Evolutionary conservation across 352 stramenopile species (phyloP).

Genomic region (Globisporangium perplexum): DNA sequence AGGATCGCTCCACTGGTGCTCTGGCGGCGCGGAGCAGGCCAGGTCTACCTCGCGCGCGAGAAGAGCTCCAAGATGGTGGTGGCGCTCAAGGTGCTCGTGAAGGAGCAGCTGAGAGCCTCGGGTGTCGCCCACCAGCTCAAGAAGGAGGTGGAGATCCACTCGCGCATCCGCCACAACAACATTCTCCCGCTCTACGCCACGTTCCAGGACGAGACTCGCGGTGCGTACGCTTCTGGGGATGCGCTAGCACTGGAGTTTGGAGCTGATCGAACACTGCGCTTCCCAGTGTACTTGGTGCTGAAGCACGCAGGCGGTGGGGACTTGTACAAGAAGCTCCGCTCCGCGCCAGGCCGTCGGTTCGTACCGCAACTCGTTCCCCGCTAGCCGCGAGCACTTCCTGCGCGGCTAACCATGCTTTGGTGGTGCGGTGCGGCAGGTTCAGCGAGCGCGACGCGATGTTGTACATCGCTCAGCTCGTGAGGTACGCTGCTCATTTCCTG

Average conservation of each 20-base stretch:
- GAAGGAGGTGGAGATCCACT: constrained; percentile 92
- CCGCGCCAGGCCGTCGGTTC: constrained; percentile 38
- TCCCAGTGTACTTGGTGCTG: constrained; percentile 83
- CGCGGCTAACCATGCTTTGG: background rate
- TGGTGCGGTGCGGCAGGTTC: constrained; percentile 22
- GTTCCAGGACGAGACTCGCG: constrained; percentile 73
- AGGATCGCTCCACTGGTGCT: too few species aligned
- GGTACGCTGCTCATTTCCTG: constrained; percentile 14
- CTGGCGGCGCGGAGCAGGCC: constrained; percentile 22
- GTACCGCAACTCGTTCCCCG: background rate
- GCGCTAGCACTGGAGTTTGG: background rate
- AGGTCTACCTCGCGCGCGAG: constrained; percentile 85
- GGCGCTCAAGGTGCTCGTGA: constrained; percentile 90
- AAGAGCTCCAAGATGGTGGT: constrained; percentile 74
- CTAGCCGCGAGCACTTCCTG: background rate
- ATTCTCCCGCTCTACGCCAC: constrained; percentile 85
- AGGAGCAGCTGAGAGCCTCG: constrained; percentile 64
- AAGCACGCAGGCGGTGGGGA: constrained; percentile 85
- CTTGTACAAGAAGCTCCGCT: constrained; percentile 72
- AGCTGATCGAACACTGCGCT: background rate
- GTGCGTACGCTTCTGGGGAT: constrained; percentile 12
- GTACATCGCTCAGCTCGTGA: constrained; percentile 71
- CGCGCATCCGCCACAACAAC: constrained; percentile 80
- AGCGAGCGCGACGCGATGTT: constrained; percentile 54
- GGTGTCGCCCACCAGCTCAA: constrained; percentile 74